Conservation (phyloP, 176 grass and related monocot genomes). For the Cenchrus purpureus region DNA sequence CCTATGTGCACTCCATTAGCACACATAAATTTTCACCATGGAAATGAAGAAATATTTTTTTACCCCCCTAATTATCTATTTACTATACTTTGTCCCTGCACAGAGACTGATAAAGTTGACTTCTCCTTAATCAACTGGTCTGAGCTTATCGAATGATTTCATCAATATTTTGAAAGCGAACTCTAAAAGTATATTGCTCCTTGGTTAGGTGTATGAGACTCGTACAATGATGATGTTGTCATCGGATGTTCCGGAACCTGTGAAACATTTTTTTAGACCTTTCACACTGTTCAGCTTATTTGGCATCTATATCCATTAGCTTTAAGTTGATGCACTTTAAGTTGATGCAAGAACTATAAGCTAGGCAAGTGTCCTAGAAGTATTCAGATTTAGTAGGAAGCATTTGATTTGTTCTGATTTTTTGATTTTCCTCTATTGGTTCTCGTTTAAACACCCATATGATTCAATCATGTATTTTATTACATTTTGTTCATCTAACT, state of each 20-base stretch:
- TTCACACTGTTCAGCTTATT: neutral
- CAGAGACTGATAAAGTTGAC: neutral
- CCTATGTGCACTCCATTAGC: no score
- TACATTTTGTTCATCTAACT: neutral
- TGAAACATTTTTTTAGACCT: neutral
- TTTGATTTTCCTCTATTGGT: conserved; percentile 1
- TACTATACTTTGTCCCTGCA: no score
- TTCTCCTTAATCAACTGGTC: neutral
- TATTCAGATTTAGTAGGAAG: neutral
- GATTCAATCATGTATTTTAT: neutral
- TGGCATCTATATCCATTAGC: no score
- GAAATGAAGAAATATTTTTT: no score
- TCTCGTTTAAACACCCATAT: neutral
- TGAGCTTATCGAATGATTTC: neutral
- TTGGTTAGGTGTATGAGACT: neutral
- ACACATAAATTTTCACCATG: no score
- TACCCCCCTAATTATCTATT: no score
- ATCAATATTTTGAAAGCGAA: neutral
- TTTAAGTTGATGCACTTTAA: neutral
- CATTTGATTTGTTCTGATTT: neutral
- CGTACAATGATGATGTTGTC: neutral
- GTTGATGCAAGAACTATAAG: neutral
- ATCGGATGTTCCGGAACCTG: neutral
- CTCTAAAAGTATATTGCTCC: neutral
- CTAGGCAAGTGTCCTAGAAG: neutral